Evolutionary conservation across 768 basidiomycete species (phyloP), one percentile per base, ranked within the genome.

Genomic region (Naganishia vaughanmartiniae): DNA sequence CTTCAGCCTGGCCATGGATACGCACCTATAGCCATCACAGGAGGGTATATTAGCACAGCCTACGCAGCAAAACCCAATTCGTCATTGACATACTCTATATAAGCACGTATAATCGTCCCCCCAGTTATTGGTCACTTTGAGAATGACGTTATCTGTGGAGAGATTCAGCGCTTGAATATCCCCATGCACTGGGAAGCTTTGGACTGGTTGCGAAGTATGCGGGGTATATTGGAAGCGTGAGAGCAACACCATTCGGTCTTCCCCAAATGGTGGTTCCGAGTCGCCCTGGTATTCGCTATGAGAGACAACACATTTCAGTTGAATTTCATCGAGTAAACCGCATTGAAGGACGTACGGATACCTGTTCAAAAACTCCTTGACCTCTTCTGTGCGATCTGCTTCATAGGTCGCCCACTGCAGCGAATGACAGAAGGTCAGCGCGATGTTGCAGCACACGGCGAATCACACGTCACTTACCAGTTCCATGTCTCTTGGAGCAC

Each of bases 31-130:
- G 24, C 48, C 6, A 12, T 51, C 48, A 12, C n/a, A 21, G 57
- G 19, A 19, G 46, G n/a, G 12, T 34, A 34, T 3, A 36, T 36
- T 63, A 63, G 36, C 26, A 42, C 28, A 28, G 5, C 26, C 15
- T 7, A 31, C 4, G 39, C 24, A 2, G 4, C n/a, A 4, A 45
- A 14, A 14, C 36, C n/a, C 30, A 3, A 1, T 46, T 17, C 57
- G 19, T 9, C 57, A 45, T 36, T 14, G 28, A 76, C 80, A 76
- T 67, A 80, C 80, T 67, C 79, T 73, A 58, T 81, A 98, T 46
- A 98, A 81, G 81, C 95, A 98, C 0, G 94, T 96, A 78, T 86
- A 91, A 69, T 89, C 87, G 7, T 85, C 84, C 51, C 94, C 95
- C 89, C 93, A 97, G 78, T 97, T 98, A 77, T 84, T 89, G 81